Conservation (phyloP, 2,329 filamentous ascomycete genomes). For the Colletotrichum sp. region DNA sequence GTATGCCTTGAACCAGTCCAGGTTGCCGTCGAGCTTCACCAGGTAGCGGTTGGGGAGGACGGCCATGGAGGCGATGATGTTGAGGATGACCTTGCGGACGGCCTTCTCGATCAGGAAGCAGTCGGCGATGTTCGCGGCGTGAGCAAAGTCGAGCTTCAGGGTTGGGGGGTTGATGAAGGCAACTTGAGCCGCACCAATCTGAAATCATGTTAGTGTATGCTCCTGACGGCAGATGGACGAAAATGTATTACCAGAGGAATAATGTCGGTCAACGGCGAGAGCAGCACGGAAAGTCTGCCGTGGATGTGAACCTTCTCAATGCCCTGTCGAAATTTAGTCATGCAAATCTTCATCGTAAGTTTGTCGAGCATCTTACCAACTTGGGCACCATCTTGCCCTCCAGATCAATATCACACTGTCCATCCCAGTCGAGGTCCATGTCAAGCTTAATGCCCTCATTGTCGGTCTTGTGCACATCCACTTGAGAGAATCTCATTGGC, state of each 20-base stretch:
- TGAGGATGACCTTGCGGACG: slow-evolving; percentile 48
- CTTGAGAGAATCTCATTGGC: slow-evolving; percentile 43
- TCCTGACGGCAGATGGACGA: neutral
- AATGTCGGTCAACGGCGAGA: slow-evolving; percentile 48
- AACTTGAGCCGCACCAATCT: slow-evolving; percentile 53
- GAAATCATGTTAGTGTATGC: neutral
- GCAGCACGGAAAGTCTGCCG: slow-evolving; percentile 47
- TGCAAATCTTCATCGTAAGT: neutral
- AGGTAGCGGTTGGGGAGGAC: slow-evolving; percentile 54
- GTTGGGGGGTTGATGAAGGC: slow-evolving; percentile 53
- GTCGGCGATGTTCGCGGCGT: slow-evolving; percentile 50
- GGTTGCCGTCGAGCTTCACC: slow-evolving; percentile 49
- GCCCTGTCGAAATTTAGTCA: slow-evolving; percentile 35
- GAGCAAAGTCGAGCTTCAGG: slow-evolving; percentile 51
- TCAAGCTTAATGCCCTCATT: slow-evolving; percentile 52
- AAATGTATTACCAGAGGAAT: slow-evolving; percentile 44
- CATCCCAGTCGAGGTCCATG: slow-evolving; percentile 51
- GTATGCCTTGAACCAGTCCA: slow-evolving; percentile 54
- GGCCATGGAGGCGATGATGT: slow-evolving; percentile 48
- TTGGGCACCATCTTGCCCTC: slow-evolving; percentile 46
- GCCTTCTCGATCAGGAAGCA: slow-evolving; percentile 42
- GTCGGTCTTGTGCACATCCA: slow-evolving; percentile 49
- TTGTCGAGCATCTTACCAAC: slow-evolving; percentile 33
- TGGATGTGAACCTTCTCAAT: slow-evolving; percentile 48
- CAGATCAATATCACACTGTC: slow-evolving; percentile 50